Base-by-base conservation (phyloP, 495 filamentous ascomycete species). In the Lasiosphaeriaceae sp. region DNA sequence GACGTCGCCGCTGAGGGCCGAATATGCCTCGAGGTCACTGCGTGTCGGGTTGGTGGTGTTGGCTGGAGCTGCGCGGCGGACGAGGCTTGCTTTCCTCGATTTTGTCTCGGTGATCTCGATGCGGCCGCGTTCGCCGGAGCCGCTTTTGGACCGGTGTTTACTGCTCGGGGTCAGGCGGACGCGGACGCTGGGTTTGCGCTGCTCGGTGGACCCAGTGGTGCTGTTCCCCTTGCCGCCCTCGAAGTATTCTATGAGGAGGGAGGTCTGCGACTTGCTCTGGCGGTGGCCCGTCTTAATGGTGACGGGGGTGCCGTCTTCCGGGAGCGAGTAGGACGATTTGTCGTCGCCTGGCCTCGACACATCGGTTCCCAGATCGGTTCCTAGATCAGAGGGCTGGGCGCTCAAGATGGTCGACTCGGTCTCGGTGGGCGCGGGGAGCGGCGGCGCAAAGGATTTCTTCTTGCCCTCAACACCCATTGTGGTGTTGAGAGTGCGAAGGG, bases 211-310 rank as follows among this genome's bases (percentile, higher is more conserved):
- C 41, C 73, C 59, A 41, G 83, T 79, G 31, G 74, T 66, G 52
- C 53, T 64, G 48, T 41, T 57, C 53, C 77, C 75, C 71, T 94
- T 96, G 50, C 89, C 87, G 62, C 85, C 90, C 73, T 96, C 92
- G 67, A 97, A 99, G 71, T 97, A 97, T 73, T 99, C 94, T 67
- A 99, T 99, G 67, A 99, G 78, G 50, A 99, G 81, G 49, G 90
- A 96, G 41, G 94, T 96, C 71, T 95, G 92, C 47, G 90, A 94
- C 64, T 79, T 83, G 64, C 80, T 80, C 48, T 74, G 71, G 56
- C 78, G 83, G 59, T 85, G 84, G 59, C 81, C 82, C 57, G 92
- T 93, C 64, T 86, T 77, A 63, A 97, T 93, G 51, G 89, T 97
- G 62, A 97, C 82, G 39, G 90, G 89, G 58, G 89, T 92, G 65